phyloP scores from a whole-genome alignment of 768 basidiomycete genomes.

The Russula sp. region DNA sequence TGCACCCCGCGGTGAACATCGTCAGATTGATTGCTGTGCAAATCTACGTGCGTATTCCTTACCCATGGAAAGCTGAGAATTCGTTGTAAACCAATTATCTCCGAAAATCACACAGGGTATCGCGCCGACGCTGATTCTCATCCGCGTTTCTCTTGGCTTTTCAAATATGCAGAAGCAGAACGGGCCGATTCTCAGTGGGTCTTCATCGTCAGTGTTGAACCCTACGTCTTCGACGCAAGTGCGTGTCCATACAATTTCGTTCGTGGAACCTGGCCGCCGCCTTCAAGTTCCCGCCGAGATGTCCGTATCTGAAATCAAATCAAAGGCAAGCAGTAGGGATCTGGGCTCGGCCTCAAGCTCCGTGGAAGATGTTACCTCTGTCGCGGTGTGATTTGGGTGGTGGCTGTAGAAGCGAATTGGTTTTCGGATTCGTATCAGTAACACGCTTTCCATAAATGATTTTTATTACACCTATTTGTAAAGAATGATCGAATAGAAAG shows the following conservation, averaged over 20 bases:
- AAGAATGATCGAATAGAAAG: no score
- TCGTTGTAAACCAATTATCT: no score
- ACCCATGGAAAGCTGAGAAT: not conserved
- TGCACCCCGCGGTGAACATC: slow-evolving; percentile 39
- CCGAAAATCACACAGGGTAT: slow-evolving; percentile 15
- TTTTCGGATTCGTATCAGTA: not conserved
- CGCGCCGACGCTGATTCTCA: slow-evolving; percentile 18
- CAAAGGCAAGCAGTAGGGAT: not conserved
- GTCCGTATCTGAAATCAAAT: not conserved
- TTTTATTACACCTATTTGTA: no score
- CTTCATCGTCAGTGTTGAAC: not conserved
- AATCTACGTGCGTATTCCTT: slow-evolving; percentile 38
- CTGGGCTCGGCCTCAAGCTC: not conserved
- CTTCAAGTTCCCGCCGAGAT: not conserved
- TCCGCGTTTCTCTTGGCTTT: slow-evolving; percentile 18
- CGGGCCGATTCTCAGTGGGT: no score
- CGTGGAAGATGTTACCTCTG: not conserved
- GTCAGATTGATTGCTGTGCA: slow-evolving; percentile 41
- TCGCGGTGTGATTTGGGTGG: not conserved
- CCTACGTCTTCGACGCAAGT: not conserved
- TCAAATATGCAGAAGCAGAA: not conserved
- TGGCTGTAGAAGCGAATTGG: not conserved
- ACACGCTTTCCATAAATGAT: no score
- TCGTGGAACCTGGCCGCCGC: slow-evolving; percentile 5
- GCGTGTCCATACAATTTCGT: not conserved